Base-by-base conservation (phyloP, 306 rosid species). In the Astragalus membranaceus region DNA sequence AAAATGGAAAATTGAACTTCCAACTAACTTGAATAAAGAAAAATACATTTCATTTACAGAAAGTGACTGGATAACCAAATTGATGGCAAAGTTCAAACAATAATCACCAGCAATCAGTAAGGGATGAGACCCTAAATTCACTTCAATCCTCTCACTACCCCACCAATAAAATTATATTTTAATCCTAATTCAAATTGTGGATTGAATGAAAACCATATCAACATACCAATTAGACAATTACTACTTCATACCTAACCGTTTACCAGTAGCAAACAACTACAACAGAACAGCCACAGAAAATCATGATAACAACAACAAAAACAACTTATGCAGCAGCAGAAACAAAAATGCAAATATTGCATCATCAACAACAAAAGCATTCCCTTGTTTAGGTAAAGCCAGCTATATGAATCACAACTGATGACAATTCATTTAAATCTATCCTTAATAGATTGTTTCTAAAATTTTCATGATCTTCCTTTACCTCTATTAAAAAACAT, bases 31-130 rank as follows among this genome's bases (percentile, higher is more conserved):
- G 30, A 65, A 65, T 8, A 63, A 69, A 75, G 36, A 29, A 44
- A 57, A 57, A 58, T 35, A 15, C 15, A 74, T 36, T 54, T 51
- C 36, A 61, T 8, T 62, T 2, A 64, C 7, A 55, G 77, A 74
- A 43, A 64, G 80, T 26, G 60, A 78, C 77, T 35, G 32, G 60
- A 35, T 43, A 64, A 78, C 63, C 80, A 78, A 78, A 74, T 46
- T 56, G 62, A 74, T 49, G 15, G 62, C 41, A 73, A 73, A 63
- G 51, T 32, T 33, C 23, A 57, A 20, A 74, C 77, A 56, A 43
- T 62, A 70, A 48, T 68, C 68, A 78, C 68, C 80, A 65, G 53
- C 69, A 32, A 36, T 54, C 68, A 78, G 64, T 55, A 47, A 52
- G 69, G 65, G 63, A 49, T 9, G 17, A 59, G 59, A 75, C 72